Evolutionary conservation across 352 stramenopile species (phyloP).

Genomic region (Globisporangium ultimum): DNA sequence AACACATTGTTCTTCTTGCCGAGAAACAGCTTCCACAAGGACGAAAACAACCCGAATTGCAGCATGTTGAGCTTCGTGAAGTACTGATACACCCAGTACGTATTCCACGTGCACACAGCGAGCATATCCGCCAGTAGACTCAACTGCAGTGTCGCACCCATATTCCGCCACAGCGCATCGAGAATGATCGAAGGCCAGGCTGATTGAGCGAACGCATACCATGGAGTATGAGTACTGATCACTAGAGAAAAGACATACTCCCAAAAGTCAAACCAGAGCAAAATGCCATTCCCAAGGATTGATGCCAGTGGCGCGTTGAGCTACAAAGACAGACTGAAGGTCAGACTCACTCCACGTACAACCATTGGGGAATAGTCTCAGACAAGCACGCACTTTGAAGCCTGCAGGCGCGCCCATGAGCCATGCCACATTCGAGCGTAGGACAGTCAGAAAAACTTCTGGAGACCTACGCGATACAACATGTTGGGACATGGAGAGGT

Average conservation of each 20-base stretch:
- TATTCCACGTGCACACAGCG: conserved; percentile 79
- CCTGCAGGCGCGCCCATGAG: conserved; percentile 72
- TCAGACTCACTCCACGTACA: no score
- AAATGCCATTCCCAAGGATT: conserved; percentile 82
- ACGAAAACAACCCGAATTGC: conserved; percentile 79
- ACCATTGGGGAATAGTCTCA: neutral
- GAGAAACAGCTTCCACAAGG: conserved; percentile 91
- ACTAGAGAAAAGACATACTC: conserved; percentile 47
- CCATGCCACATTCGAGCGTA: conserved; percentile 66
- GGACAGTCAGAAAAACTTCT: conserved; percentile 28
- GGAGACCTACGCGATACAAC: conserved; percentile 27
- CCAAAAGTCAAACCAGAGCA: conserved; percentile 78
- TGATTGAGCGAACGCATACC: neutral
- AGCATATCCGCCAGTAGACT: conserved; percentile 71
- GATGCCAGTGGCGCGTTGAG: conserved; percentile 88
- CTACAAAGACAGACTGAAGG: conserved; percentile 7
- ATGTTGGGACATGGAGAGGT: no score
- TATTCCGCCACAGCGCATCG: conserved; percentile 14
- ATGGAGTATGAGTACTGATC: conserved; percentile 3
- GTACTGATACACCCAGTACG: conserved; percentile 80
- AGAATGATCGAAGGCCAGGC: neutral
- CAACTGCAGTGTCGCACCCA: conserved; percentile 73
- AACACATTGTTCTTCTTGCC: conserved; percentile 95
- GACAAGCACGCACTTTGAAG: conserved; percentile 45
- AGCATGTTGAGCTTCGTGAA: conserved; percentile 85